Conservation (phyloP, 2,329 filamentous ascomycete genomes). For the Trichoderma endophyticum region DNA sequence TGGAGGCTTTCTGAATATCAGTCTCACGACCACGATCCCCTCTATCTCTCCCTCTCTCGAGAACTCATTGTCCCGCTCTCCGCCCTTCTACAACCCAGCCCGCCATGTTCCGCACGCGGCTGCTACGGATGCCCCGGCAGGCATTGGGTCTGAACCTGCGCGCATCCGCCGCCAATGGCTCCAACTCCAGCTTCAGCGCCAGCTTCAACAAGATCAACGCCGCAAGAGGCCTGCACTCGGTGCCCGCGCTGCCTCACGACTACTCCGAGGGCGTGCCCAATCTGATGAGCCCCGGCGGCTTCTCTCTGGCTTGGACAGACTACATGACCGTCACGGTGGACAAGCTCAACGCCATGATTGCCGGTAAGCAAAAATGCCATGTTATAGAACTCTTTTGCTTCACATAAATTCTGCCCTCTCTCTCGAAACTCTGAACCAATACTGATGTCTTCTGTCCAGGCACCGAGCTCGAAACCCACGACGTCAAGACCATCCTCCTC, state of each 20-base stretch:
- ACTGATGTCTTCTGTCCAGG: constrained; percentile 46
- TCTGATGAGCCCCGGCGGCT: constrained; percentile 67
- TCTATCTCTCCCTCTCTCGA: not conserved
- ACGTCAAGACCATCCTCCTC: constrained; percentile 66
- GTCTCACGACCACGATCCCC: not conserved
- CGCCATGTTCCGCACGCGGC: constrained; percentile 51
- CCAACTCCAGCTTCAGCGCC: not conserved
- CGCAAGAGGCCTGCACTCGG: constrained; percentile 42
- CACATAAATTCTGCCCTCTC: not conserved
- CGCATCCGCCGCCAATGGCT: constrained; percentile 30
- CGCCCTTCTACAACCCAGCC: constrained; percentile 8
- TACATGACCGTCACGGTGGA: constrained; percentile 74
- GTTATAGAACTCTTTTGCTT: not conserved
- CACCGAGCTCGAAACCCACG: constrained; percentile 59
- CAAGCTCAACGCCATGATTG: constrained; percentile 70
- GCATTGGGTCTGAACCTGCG: constrained; percentile 34
- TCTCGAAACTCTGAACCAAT: not conserved
- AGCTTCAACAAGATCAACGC: not conserved
- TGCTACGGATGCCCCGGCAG: constrained; percentile 52
- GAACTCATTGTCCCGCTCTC: not conserved
- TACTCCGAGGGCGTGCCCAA: constrained; percentile 59
- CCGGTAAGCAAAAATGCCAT: constrained; percentile 53
- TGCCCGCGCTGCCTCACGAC: constrained; percentile 47
- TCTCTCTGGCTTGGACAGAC: constrained; percentile 74
- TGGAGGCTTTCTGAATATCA: not conserved